Evolutionary conservation across 768 basidiomycete species (phyloP), one percentile per base, ranked within the genome.

Genomic region (Suillus subaureus): DNA sequence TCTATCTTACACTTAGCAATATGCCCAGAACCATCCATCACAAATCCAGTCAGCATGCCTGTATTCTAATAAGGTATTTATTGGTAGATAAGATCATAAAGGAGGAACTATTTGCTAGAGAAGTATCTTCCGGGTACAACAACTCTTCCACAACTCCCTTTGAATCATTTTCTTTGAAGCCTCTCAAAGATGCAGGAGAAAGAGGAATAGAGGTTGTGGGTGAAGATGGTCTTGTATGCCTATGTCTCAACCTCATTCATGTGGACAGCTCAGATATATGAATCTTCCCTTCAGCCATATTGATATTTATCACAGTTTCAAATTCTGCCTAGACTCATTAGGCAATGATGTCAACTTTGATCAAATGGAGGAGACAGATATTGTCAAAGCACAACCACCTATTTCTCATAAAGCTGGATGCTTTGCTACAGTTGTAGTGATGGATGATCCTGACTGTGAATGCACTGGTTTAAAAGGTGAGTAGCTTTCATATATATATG

Each of bases 1-100:
- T 84, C 0, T 84, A 84, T 66, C 62, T 82, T 0, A 80, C 80
- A 1, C 70, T 83, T 23, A 82, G 81, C 0, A 82, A 82, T 64
- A 73, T 85, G 3, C 73, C 77, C 0, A 83, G 83, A 61, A 70
- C 77, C 3, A 75, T 82, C 13, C 67, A 78, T 0, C 66, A 74
- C 0, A 72, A 82, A 64, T 79, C 81, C 1, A 77, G 74, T 0
- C 35, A 66, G 9, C 74, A 74, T n/a, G 80, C 79, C 0, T 73
- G 67, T n/a, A 68, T 82, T 2, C 69, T 82, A 0, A n/a, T 85
- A 0, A 81, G 72, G 0, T 84, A 83, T 62, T 73, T 83, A 3
- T 76, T 81, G 1, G 74, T 79, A 0, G 67, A 70, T 2, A 78
- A 78, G 43, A 66, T 82, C 1, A 68, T 74, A 4, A 74, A 74